phyloP scores from a whole-genome alignment of 176 grass and related monocot species.

The Coix lacrymajobi region DNA sequence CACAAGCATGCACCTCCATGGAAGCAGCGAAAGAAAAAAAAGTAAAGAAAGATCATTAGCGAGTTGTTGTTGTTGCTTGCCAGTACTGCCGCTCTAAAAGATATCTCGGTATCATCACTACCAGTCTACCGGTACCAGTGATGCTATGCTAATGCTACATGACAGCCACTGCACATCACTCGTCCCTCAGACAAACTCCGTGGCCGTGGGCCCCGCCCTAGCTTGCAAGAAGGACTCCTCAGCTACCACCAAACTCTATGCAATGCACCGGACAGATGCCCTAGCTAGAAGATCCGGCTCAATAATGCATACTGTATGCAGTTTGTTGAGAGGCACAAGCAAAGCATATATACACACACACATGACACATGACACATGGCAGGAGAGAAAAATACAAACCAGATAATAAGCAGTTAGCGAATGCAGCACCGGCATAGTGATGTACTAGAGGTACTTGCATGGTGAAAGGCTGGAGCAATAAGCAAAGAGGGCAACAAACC shows the following conservation, averaged over 20 bases:
- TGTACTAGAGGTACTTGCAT: too few relatives aligned
- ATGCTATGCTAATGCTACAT: neutral
- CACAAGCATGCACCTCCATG: neutral
- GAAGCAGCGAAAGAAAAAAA: neutral
- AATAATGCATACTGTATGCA: neutral
- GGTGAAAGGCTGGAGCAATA: too few relatives aligned
- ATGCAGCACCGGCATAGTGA: too few relatives aligned
- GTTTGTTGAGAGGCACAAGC: neutral
- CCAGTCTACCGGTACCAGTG: too few relatives aligned
- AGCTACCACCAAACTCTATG: constrained; percentile 31
- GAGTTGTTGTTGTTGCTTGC: neutral
- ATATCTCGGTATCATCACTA: neutral
- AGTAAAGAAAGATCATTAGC: neutral
- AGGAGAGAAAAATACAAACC: too few relatives aligned
- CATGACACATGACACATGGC: too few relatives aligned
- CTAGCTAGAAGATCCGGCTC: neutral
- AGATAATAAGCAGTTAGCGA: too few relatives aligned
- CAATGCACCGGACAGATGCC: constrained; percentile 15
- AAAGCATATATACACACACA: too few relatives aligned
- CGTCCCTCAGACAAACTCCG: neutral
- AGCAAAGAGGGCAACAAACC: too few relatives aligned
- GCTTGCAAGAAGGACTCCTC: constrained; percentile 24
- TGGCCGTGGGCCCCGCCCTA: neutral
- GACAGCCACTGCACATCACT: neutral
- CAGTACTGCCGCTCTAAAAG: neutral